Evolutionary conservation across 2,329 filamentous ascomycete species (phyloP).

Genomic region (Purpureocillium lavendulum): DNA sequence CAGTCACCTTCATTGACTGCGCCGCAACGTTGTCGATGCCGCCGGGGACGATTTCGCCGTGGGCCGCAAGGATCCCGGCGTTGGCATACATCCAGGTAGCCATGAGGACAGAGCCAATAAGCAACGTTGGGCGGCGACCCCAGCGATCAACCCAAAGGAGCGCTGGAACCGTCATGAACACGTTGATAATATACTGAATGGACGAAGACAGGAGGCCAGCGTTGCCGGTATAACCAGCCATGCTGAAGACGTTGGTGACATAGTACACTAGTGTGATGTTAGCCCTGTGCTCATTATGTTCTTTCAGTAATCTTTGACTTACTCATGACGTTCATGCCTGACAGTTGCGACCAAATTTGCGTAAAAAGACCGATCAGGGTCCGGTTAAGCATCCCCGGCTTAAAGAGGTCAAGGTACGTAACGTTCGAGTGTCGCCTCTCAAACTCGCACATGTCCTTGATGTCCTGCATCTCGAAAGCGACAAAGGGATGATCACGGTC

Average conservation of each 20-base stretch:
- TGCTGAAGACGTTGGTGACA: slow-evolving; percentile 36
- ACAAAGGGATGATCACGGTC: slow-evolving; percentile 59
- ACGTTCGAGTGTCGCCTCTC: slow-evolving; percentile 63
- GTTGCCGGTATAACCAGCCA: slow-evolving; percentile 32
- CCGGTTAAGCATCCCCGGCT: slow-evolving; percentile 53
- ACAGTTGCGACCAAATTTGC: slow-evolving; percentile 49
- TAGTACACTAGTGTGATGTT: slow-evolving; percentile 45
- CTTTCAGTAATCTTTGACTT: slow-evolving; percentile 9
- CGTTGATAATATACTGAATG: slow-evolving; percentile 65
- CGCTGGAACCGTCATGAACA: slow-evolving; percentile 68
- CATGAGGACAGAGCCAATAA: slow-evolving; percentile 60
- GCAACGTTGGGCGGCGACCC: slow-evolving; percentile 63
- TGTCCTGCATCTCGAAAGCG: slow-evolving; percentile 59
- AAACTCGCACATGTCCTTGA: slow-evolving; percentile 65
- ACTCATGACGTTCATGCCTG: slow-evolving; percentile 53
- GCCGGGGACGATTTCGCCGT: slow-evolving; percentile 32
- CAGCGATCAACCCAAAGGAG: slow-evolving; percentile 67
- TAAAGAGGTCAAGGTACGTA: slow-evolving; percentile 63
- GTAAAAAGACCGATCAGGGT: slow-evolving; percentile 42
- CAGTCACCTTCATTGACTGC: slow-evolving; percentile 37
- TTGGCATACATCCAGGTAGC: slow-evolving; percentile 49
- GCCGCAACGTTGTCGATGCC: slow-evolving; percentile 35
- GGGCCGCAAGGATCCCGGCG: slow-evolving; percentile 40
- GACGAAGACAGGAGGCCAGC: slow-evolving; percentile 45
- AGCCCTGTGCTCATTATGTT: neutral